Conservation (phyloP, 2,329 filamentous ascomycete genomes). For the Exophiala viscosa region DNA sequence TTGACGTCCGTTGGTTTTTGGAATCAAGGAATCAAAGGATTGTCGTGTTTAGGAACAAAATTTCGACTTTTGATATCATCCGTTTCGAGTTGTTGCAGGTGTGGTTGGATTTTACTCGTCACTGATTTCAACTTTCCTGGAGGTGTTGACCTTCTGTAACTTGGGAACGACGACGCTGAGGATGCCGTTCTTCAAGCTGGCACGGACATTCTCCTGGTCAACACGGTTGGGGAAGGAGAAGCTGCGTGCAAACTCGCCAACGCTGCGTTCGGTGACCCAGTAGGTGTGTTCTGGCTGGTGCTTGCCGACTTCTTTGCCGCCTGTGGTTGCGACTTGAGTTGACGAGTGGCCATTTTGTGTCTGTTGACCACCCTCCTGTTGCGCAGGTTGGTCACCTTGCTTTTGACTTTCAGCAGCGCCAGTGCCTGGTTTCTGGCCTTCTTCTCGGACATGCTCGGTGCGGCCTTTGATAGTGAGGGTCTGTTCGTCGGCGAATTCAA, state of each 20-base stretch:
- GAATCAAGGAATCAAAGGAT: neutral
- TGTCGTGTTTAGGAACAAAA: neutral
- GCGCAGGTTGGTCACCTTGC: neutral
- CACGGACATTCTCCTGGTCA: slow-evolving; percentile 59
- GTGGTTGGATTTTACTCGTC: slow-evolving; percentile 14
- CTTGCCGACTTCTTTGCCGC: slow-evolving; percentile 32
- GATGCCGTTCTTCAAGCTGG: slow-evolving; percentile 60
- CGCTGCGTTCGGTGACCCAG: slow-evolving; percentile 58
- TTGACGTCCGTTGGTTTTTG: too few species aligned
- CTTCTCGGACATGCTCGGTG: slow-evolving; percentile 36
- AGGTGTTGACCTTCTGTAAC: slow-evolving; percentile 37
- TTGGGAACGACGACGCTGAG: slow-evolving; percentile 58
- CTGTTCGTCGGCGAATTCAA: slow-evolving; percentile 47
- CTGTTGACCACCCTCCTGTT: neutral
- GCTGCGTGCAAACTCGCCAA: slow-evolving; percentile 57
- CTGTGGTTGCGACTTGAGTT: slow-evolving; percentile 28
- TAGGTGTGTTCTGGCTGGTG: slow-evolving; percentile 42
- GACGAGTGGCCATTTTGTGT: too few species aligned
- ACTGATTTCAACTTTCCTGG: slow-evolving; percentile 18
- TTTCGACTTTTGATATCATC: too few species aligned
- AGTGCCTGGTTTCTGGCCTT: slow-evolving; percentile 17
- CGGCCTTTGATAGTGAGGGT: slow-evolving; percentile 46
- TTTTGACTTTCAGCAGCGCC: neutral
- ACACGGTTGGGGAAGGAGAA: slow-evolving; percentile 58
- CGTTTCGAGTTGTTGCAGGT: neutral